phyloP scores from a whole-genome alignment of 176 grass and related monocot genomes.

The Zoysia japonica region DNA sequence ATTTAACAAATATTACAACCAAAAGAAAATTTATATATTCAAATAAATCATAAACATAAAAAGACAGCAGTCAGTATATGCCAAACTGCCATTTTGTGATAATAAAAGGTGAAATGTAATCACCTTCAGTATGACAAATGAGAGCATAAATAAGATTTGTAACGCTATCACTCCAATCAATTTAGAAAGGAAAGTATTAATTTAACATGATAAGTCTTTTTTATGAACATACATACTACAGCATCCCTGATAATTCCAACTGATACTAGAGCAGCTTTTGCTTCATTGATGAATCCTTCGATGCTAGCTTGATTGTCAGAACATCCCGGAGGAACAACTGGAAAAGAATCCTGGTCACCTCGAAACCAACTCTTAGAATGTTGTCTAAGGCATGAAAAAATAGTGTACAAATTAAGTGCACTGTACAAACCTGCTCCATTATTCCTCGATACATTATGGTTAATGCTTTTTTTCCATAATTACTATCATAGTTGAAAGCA shows the following conservation, averaged over 20 bases:
- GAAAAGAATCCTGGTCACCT: slow-evolving; percentile 77
- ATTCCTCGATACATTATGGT: slow-evolving; percentile 87
- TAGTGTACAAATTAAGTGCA: slow-evolving; percentile 11
- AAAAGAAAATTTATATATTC: slow-evolving; percentile 11
- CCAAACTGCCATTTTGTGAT: neutral
- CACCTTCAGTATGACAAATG: slow-evolving; percentile 6
- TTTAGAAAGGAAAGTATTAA: slow-evolving; percentile 23
- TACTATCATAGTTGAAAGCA: slow-evolving; percentile 98
- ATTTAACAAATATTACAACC: slow-evolving; percentile 21
- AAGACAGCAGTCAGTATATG: slow-evolving; percentile 9
- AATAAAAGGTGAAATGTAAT: slow-evolving; percentile 1
- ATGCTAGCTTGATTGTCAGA: slow-evolving; percentile 64
- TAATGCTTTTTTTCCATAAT: slow-evolving; percentile 81
- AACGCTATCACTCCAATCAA: neutral
- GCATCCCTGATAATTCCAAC: slow-evolving; percentile 96
- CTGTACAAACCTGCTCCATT: slow-evolving; percentile 88
- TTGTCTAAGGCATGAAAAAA: slow-evolving; percentile 34
- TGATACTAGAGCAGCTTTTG: slow-evolving; percentile 83
- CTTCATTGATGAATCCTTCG: slow-evolving; percentile 69
- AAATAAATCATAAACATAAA: slow-evolving; percentile 11
- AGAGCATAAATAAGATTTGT: neutral
- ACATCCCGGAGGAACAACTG: slow-evolving; percentile 87
- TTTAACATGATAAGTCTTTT: neutral
- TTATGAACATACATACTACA: slow-evolving; percentile 63
- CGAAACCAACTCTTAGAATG: slow-evolving; percentile 58